A percentile compares a stretch with the other conserved stretches of the same genome.
These are phyloP conservation scores for Pezicula neosporulosa DNA, from an alignment of 2,329 filamentous ascomycete species.

Conservation along the genomic window DNA sequence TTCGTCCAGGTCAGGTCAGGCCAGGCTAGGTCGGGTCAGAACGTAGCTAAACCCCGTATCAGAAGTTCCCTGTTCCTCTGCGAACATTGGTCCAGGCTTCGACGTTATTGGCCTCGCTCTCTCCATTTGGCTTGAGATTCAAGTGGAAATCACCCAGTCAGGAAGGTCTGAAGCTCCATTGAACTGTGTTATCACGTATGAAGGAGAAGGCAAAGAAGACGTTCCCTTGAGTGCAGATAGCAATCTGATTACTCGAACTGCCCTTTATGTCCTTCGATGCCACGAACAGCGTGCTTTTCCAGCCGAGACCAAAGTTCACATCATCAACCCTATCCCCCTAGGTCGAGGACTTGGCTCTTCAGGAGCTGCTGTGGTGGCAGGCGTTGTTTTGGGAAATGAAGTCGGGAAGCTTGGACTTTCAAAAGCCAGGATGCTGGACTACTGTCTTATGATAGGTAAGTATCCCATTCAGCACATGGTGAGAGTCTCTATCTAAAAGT, in stretches of 20 bases:
- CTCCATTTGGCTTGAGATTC: slow-evolving; percentile 88
- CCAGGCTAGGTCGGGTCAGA: neutral
- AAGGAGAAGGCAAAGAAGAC: slow-evolving; percentile 66
- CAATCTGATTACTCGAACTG: slow-evolving; percentile 92
- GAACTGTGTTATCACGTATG: slow-evolving; percentile 89
- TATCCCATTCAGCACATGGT: slow-evolving; percentile 1
- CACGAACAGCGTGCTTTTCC: slow-evolving; percentile 85
- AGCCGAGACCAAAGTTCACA: slow-evolving; percentile 82
- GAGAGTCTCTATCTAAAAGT: neutral
- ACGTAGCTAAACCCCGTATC: neutral
- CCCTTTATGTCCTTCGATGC: slow-evolving; percentile 91
- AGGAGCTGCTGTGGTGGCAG: slow-evolving; percentile 90
- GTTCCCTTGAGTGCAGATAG: slow-evolving; percentile 80
- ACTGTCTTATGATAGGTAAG: slow-evolving; percentile 90
- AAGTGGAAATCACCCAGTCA: slow-evolving; percentile 69
- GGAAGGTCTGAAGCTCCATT: slow-evolving; percentile 57
- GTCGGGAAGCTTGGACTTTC: slow-evolving; percentile 76
- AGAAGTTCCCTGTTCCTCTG: slow-evolving; percentile 85
- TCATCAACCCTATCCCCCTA: slow-evolving; percentile 92
- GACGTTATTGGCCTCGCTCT: slow-evolving; percentile 95
- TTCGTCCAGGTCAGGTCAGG: too few relatives aligned
- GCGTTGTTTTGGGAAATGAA: slow-evolving; percentile 89
- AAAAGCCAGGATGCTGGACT: slow-evolving; percentile 85
- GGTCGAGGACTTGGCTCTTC: slow-evolving; percentile 93
- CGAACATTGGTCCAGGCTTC: slow-evolving; percentile 96